Percentiles rank a stretch among this genome's conserved stretches.
phyloP scores from a whole-genome alignment of 2,329 filamentous ascomycete genomes.

The Colletotrichum theobromicola region DNA sequence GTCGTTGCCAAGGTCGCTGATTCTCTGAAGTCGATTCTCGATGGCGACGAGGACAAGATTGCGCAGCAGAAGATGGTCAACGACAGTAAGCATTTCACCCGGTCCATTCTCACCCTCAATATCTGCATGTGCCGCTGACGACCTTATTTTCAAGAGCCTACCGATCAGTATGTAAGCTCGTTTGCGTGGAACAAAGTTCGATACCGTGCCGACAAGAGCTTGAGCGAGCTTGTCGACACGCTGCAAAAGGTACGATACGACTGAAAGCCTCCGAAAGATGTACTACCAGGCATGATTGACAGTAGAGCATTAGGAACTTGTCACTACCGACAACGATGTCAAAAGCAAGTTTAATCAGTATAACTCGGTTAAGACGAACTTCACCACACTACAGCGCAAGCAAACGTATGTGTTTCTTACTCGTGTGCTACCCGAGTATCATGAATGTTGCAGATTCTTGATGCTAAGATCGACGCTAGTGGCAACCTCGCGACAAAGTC shows the following conservation, averaged over 20 bases:
- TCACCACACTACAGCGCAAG: constrained; percentile 81
- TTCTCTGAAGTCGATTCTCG: constrained; percentile 81
- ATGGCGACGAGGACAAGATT: constrained; percentile 83
- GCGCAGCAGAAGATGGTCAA: constrained; percentile 91
- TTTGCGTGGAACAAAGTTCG: constrained; percentile 99
- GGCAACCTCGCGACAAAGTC: constrained; percentile 96
- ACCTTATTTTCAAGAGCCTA: constrained; percentile 71
- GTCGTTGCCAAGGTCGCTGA: constrained; percentile 90
- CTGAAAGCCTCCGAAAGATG: background rate
- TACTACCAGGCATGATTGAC: background rate
- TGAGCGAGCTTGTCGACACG: constrained; percentile 84
- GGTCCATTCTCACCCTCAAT: constrained; percentile 14
- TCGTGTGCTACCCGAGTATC: background rate
- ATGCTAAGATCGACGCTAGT: constrained; percentile 45
- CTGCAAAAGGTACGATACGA: constrained; percentile 75
- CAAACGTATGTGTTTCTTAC: constrained; percentile 70
- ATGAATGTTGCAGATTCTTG: background rate
- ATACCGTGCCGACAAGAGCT: constrained; percentile 89
- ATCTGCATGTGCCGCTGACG: constrained; percentile 26
- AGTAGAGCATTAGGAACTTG: constrained; percentile 68
- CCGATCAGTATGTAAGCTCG: constrained; percentile 86
- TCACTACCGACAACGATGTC: constrained; percentile 94
- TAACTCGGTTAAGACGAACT: constrained; percentile 85
- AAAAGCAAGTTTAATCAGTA: constrained; percentile 95
- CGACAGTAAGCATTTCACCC: constrained; percentile 65